Evolutionary conservation across 352 stramenopile genomes (phyloP).

Genomic region (Pythium apleroticum): DNA sequence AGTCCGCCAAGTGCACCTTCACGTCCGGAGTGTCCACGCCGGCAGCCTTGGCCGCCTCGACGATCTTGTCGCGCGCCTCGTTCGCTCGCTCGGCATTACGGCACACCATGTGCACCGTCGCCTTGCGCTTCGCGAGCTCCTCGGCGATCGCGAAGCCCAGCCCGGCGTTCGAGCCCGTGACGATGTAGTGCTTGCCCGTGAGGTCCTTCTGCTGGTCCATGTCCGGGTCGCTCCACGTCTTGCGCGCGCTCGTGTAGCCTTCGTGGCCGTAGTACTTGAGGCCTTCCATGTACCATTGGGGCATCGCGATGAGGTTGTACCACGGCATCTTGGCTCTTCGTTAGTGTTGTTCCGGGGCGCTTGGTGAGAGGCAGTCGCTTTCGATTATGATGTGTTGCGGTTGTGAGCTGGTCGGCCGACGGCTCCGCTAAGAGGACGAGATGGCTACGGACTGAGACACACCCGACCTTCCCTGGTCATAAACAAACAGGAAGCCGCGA

Average conservation of each 20-base stretch:
- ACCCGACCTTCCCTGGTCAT: conserved; percentile 13
- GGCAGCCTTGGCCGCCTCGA: conserved; percentile 30
- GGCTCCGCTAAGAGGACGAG: background rate
- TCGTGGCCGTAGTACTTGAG: conserved; percentile 35
- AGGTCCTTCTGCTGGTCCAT: conserved; percentile 39
- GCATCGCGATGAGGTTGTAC: conserved; percentile 40
- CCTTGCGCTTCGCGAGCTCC: conserved; percentile 37
- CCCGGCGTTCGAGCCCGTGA: conserved; percentile 51
- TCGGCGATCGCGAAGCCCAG: conserved; percentile 42
- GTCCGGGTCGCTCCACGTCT: conserved; percentile 37
- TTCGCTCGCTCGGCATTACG: conserved; percentile 37
- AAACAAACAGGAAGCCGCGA: conserved; percentile 13
- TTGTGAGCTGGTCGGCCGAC: background rate
- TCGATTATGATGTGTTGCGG: background rate
- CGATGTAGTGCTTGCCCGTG: conserved; percentile 42
- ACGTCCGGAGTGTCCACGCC: conserved; percentile 35
- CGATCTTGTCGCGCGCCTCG: conserved; percentile 38
- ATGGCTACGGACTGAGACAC: conserved; percentile 5
- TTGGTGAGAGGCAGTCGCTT: background rate
- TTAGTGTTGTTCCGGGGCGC: background rate
- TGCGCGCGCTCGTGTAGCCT: conserved; percentile 33
- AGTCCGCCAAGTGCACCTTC: conserved; percentile 44
- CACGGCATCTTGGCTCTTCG: conserved; percentile 30
- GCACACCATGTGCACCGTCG: conserved; percentile 51
- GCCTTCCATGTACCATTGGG: conserved; percentile 43